Evolutionary conservation across 2,329 filamentous ascomycete genomes (phyloP), one percentile per base, ranked within the genome.

Genomic region (Pseudogymnoascus sp.): DNA sequence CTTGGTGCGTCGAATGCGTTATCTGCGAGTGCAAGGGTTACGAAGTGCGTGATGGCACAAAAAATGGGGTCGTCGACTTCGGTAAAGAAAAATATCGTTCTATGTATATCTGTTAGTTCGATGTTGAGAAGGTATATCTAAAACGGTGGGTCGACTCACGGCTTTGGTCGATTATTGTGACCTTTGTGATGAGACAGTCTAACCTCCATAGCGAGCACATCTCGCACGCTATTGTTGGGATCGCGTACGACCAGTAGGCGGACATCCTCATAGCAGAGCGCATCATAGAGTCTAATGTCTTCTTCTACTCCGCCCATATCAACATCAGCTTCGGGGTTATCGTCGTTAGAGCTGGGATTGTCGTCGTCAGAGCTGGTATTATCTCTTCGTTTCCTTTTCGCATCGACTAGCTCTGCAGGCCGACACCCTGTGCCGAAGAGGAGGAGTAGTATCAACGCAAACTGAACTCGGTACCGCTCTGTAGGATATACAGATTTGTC

Each of bases 401-500:
- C 64, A 40, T 71, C 65, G 14, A 71, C 66, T 35, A 71, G 65
- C 65, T 71, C 69, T 33, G 61, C 64, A 2, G 64, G 65, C 61
- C 65, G 62, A 53, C 64, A 71, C 31, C 64, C 66, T n/a, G 60
- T 70, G 26, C 21, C 40, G 26, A 67, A 66, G 40, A 67, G 66
- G 61, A 67, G 59, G 47, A 67, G 63, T 40, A 67, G 40, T 56
- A 66, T 64, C 10, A 66, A 40, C 64, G 61, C 21, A 29, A 62
- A 66, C 50, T 65, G 6, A 29, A 67, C 61, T 5, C 56, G 59
- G 26, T 70, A 59, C 31, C 64, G 63, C 62, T 71, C 64, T n/a
- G 56, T 71, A 50, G 61, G 65, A 61, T 70, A 71, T 31, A 66
- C 66, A 50, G 64, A 69, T 59, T 63, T 68, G 47, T 70, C 65